Conservation (phyloP, 345 rosid genomes). For the Ceriops zippeliana region DNA sequence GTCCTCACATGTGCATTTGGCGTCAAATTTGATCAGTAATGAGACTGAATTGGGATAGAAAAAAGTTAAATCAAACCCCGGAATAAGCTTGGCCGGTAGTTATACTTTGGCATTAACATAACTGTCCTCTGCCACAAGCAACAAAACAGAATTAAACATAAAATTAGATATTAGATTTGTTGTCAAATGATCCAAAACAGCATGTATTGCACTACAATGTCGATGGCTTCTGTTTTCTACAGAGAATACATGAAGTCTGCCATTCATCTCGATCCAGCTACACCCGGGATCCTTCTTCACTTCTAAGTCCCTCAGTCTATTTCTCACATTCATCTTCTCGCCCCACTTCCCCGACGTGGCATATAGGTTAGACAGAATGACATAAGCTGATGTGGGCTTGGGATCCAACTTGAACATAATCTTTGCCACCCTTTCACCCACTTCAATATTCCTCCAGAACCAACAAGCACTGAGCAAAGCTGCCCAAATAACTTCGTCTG, state of each 20-base stretch:
- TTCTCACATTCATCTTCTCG: conserved; percentile 47
- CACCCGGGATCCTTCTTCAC: conserved; percentile 53
- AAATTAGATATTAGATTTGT: conserved; percentile 30
- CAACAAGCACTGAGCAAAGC: conserved; percentile 54
- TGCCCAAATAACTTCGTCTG: conserved; percentile 55
- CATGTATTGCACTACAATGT: conserved; percentile 31
- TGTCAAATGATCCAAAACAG: conserved; percentile 38
- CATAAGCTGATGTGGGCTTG: conserved; percentile 35
- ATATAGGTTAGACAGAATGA: conserved; percentile 51
- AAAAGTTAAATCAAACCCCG: not conserved
- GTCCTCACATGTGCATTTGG: no score
- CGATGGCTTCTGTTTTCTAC: conserved; percentile 39
- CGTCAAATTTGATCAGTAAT: not conserved
- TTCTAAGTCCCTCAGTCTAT: conserved; percentile 36
- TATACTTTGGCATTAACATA: conserved; percentile 7
- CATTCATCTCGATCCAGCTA: conserved; percentile 54
- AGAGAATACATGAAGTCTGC: conserved; percentile 33
- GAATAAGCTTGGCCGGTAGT: not conserved
- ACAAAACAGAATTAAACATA: conserved; percentile 9
- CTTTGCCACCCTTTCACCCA: conserved; percentile 50
- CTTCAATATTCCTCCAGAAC: conserved; percentile 49
- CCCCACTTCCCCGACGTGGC: conserved; percentile 49
- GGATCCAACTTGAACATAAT: conserved; percentile 35
- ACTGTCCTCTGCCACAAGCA: not conserved
- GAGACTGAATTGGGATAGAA: not conserved